phyloP scores from a whole-genome alignment of 2,329 filamentous ascomycete species.

The Thermomyces lanuginosus region DNA sequence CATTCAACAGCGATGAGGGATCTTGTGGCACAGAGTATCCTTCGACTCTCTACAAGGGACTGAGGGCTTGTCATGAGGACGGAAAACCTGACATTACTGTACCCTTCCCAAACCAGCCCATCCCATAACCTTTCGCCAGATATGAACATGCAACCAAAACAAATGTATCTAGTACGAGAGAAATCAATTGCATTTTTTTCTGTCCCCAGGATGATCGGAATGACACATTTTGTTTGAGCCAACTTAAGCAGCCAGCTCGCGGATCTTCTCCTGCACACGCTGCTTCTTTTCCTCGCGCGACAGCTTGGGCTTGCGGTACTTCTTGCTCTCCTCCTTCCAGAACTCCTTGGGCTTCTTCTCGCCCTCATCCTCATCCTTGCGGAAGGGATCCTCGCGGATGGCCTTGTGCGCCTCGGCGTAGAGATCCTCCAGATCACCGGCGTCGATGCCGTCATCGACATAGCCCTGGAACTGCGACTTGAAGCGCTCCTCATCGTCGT shows the following conservation, averaged over 20 bases:
- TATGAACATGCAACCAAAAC: too few species aligned
- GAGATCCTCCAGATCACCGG: conserved; percentile 90
- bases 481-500: conserved; percentile 99
- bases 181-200: too few species aligned
- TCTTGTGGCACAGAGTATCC: too few species aligned
- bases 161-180: too few species aligned
- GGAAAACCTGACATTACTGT: too few species aligned
- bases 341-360: conserved; percentile 95
- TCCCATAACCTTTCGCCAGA: too few species aligned
- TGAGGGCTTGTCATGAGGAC: too few species aligned
- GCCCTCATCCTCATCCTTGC: conserved; percentile 60
- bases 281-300: conserved; percentile 68
- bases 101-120: too few species aligned
- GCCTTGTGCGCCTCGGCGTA: conserved; percentile 89
- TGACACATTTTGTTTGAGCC: too few species aligned
- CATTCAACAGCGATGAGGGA: too few species aligned
- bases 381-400: conserved; percentile 96
- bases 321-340: conserved; percentile 90
- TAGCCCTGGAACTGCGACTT: conserved; percentile 96
- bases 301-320: conserved; percentile 65
- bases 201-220: too few species aligned
- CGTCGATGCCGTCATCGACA: conserved; percentile 91
- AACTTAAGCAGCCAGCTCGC: conserved; percentile 44
- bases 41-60: too few species aligned
- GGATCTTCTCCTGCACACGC: conserved; percentile 81